Base-by-base conservation (phyloP, 306 rosid species). In the Pueraria montana region DNA sequence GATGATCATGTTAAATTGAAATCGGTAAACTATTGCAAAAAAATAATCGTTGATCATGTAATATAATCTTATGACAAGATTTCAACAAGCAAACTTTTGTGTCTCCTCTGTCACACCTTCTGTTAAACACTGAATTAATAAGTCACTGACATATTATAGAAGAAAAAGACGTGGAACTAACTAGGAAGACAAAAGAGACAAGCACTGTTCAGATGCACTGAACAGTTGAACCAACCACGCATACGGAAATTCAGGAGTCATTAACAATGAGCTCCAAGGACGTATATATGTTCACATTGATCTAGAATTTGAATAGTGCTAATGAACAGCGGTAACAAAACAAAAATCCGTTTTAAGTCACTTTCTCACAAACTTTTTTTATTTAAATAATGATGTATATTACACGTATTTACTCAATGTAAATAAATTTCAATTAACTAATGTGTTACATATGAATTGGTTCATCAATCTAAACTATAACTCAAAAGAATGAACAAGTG, bases 121-220 rank as follows among this genome's bases (percentile, higher is more conserved):
- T 58, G 78, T 69, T 45, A 24, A 76, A 68, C 86, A 83, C 79
- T 68, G 82, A 83, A 77, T 71, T 38, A 77, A 70, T 76, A 78
- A 70, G 59, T 23, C 23, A 36, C 75, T 69, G 83, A 49, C 83
- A 78, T n/a, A n/a, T 83, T 72, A 62, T 76, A n/a, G 72, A 45
- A 80, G 83, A 43, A 72, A 81, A 84, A 76, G 69, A 68, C 79
- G 72, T 72, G 42, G 23, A 79, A 30, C 26, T 52, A 78, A 64
- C 76, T 36, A 43, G 82, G 81, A 81, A 78, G 64, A 68, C 48
- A 85, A 83, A 56, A 67, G 63, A 43, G 86, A 76, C 78, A 81
- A 78, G 34, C 86, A 71, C 84, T 71, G 81, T 87, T 82, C 79
- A 81, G 75, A 48, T 75, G 80, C 65, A 58, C 84, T 66, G 74